Percentiles rank a stretch among this genome's conserved stretches.
phyloP scores from a whole-genome alignment of 2,329 filamentous ascomycete genomes.

The Endoconidiophora laricicola region DNA sequence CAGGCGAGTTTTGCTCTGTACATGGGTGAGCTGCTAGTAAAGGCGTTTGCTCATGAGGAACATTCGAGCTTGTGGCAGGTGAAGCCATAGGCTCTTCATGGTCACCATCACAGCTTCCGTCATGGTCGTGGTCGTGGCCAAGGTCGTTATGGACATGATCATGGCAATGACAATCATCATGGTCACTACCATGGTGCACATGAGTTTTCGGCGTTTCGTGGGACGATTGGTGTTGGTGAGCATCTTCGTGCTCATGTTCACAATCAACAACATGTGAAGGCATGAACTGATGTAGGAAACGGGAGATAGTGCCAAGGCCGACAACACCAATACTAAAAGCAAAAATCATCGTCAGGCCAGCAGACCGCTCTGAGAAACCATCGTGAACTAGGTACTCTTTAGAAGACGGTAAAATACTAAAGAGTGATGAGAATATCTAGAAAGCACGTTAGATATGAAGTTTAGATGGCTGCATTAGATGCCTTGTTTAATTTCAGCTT shows the following conservation, averaged over 20 bases:
- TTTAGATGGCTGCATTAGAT: not conserved
- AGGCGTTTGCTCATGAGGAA: not conserved
- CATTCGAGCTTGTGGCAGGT: not conserved
- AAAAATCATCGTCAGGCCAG: constrained; percentile 51
- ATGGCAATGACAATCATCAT: too few species aligned
- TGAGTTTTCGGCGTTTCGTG: too few species aligned
- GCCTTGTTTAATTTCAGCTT: constrained; percentile 18
- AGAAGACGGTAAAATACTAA: constrained; percentile 82
- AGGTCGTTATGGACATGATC: not conserved
- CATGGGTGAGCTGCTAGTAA: not conserved
- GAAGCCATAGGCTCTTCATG: too few species aligned
- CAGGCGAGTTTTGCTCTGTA: too few species aligned
- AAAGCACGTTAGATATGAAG: not conserved
- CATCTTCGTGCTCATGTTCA: constrained; percentile 52
- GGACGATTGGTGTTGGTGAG: too few species aligned
- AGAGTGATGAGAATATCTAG: constrained; percentile 83
- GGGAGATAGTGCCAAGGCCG: constrained; percentile 58
- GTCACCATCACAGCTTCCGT: too few species aligned
- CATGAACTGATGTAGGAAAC: constrained; percentile 54
- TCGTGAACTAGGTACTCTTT: constrained; percentile 59
- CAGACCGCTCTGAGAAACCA: constrained; percentile 46
- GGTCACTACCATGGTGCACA: too few species aligned
- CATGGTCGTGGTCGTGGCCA: constrained; percentile 10
- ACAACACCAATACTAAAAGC: constrained; percentile 58
- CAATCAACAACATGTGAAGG: constrained; percentile 70